phyloP scores from a whole-genome alignment of 116 monocot genomes.

The Cymodocea nodosa region DNA sequence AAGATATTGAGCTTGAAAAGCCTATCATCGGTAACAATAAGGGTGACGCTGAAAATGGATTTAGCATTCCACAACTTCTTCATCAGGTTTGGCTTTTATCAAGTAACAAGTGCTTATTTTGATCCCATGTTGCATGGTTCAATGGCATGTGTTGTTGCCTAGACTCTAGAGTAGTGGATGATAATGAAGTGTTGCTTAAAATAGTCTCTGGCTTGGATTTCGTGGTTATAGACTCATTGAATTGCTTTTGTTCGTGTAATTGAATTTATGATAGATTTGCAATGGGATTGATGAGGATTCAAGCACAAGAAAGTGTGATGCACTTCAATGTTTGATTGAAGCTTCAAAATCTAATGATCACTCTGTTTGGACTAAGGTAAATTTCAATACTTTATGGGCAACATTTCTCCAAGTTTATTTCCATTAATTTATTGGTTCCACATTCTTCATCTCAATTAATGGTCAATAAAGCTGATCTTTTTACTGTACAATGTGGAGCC shows the following conservation, averaged over 20 bases:
- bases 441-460: too few species aligned
- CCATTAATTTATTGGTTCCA: too few species aligned
- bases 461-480: too few species aligned
- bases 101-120: background rate
- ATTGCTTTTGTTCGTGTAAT: too few species aligned
- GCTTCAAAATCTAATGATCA: conserved; percentile 60
- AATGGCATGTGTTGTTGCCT: background rate
- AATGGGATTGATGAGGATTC: conserved; percentile 41
- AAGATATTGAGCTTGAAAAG: conserved; percentile 32
- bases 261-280: conserved; percentile 40
- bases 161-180: background rate
- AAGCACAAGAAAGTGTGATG: conserved; percentile 42
- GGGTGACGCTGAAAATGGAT: conserved; percentile 25
- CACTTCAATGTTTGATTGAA: conserved; percentile 61
- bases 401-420: too few species aligned
- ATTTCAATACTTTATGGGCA: background rate
- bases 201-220: too few species aligned
- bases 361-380: conserved; percentile 85
- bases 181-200: too few species aligned
- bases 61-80: conserved; percentile 89
- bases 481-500: too few species aligned
- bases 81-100: conserved; percentile 38
- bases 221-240: too few species aligned
- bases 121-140: background rate
- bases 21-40: conserved; percentile 23